A percentile compares a stretch with the other conserved stretches of the same genome.
Evolutionary conservation across 1,284 basidiomycete genomes (phyloP).

Genomic region (Ceratobasidium sp.): DNA sequence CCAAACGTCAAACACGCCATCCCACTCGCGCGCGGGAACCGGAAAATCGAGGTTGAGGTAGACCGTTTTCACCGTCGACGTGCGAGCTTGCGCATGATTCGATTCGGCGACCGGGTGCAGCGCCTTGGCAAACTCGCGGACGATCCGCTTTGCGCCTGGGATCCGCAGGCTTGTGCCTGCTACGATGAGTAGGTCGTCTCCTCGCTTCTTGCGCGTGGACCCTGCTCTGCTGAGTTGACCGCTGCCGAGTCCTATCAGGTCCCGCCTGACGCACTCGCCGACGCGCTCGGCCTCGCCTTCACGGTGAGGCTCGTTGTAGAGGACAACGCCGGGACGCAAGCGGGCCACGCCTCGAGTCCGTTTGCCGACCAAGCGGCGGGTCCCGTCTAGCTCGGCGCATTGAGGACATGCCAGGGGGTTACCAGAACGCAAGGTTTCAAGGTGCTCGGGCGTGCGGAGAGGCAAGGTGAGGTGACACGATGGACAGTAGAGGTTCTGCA

Average conservation of each 20-base stretch:
- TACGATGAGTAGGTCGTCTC: conserved; percentile 82
- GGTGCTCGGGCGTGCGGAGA: conserved; percentile 64
- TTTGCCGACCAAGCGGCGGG: conserved; percentile 80
- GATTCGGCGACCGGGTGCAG: conserved; percentile 51
- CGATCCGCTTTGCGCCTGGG: conserved; percentile 92
- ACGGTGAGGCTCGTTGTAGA: conserved; percentile 91
- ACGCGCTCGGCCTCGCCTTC: conserved; percentile 81
- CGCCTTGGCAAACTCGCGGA: conserved; percentile 70
- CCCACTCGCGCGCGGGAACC: conserved; percentile 86
- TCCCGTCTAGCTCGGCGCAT: conserved; percentile 77
- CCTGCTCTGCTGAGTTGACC: conserved; percentile 46
- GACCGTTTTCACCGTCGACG: conserved; percentile 65
- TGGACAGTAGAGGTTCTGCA: conserved; percentile 83
- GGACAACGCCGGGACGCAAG: conserved; percentile 87
- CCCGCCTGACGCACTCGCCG: conserved; percentile 77
- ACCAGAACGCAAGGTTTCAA: conserved; percentile 67
- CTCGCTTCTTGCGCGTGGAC: conserved; percentile 50
- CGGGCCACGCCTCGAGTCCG: conserved; percentile 84
- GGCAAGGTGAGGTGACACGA: conserved; percentile 81
- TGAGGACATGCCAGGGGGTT: conserved; percentile 82
- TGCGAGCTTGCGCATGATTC: conserved; percentile 34
- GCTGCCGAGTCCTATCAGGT: conserved; percentile 70
- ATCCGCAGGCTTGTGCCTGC: conserved; percentile 92
- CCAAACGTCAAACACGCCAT: conserved; percentile 93
- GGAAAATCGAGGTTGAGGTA: conserved; percentile 94